phyloP scores from a whole-genome alignment of 2,329 filamentous ascomycete species.

The Corinectria fuckeliana region DNA sequence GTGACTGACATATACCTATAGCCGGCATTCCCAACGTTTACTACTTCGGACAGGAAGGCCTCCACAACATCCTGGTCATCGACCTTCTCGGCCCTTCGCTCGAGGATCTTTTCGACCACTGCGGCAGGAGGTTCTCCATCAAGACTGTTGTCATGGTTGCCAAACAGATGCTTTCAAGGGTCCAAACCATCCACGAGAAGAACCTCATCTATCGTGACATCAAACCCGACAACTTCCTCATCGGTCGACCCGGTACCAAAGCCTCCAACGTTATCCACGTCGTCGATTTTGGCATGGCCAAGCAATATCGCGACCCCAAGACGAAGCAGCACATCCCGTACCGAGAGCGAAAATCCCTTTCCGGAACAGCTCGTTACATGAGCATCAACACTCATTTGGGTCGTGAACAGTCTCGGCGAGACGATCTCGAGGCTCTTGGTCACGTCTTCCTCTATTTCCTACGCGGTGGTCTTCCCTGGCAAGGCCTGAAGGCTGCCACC shows the following conservation, averaged over 20 bases:
- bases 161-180: conserved; percentile 97
- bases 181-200: conserved; percentile 96
- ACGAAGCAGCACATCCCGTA: conserved; percentile 99
- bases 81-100: conserved; percentile 93
- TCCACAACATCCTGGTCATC: conserved; percentile 98
- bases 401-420: conserved; percentile 92
- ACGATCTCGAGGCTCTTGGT: conserved; percentile 88
- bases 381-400: conserved; percentile 99
- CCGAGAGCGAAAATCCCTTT: conserved; percentile 94
- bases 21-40: conserved; percentile 99
- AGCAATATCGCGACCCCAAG: conserved; percentile 98
- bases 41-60: conserved; percentile 97
- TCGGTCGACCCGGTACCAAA: conserved; percentile 90
- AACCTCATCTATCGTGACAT: conserved; percentile 99
- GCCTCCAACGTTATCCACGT: conserved; percentile 98
- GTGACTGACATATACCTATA: conserved; percentile 49
- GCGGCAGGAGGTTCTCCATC: conserved; percentile 90
- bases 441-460: conserved; percentile 80
- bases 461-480: conserved; percentile 74
- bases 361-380: conserved; percentile 97
- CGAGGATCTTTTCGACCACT: conserved; percentile 97
- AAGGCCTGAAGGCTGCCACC: conserved; percentile 75
- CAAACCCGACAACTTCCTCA: conserved; percentile 99
- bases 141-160: conserved; percentile 99
- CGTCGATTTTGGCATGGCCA: conserved; percentile 99